A percentile compares a stretch with the other conserved stretches of the same genome.
Conservation (phyloP, 2,329 filamentous ascomycete genomes). For the Beauveria caledonica region DNA sequence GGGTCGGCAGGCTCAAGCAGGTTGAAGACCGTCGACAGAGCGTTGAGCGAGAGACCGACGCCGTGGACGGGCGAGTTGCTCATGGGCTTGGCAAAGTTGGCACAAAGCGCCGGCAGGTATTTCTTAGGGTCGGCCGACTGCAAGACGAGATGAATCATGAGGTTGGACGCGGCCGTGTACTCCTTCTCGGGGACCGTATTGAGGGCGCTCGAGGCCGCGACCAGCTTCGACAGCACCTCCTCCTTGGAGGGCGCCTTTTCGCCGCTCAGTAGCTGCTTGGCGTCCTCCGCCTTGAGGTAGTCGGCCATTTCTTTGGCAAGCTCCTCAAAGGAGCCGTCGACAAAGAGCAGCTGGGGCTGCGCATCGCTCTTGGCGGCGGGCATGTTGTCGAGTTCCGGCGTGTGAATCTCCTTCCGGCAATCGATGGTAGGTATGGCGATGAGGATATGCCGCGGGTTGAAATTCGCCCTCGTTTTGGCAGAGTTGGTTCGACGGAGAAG, state of each 20-base stretch:
- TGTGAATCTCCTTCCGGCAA: not conserved
- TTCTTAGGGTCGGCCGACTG: conserved; percentile 79
- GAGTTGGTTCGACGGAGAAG: conserved; percentile 7
- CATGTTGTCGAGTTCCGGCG: conserved; percentile 21
- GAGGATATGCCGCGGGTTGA: not conserved
- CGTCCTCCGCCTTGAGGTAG: conserved; percentile 79
- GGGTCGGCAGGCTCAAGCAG: conserved; percentile 69
- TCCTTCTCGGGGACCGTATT: conserved; percentile 92
- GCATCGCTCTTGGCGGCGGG: conserved; percentile 31
- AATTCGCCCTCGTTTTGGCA: conserved; percentile 7
- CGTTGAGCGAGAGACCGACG: conserved; percentile 75
- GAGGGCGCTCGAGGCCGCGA: conserved; percentile 67
- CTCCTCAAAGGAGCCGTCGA: conserved; percentile 92
- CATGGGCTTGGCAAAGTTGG: conserved; percentile 81
- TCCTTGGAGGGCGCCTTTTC: conserved; percentile 53
- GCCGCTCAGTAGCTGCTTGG: conserved; percentile 65
- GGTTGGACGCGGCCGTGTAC: conserved; percentile 92
- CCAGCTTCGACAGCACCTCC: conserved; percentile 81
- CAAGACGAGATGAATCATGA: conserved; percentile 85
- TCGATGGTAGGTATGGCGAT: conserved; percentile 6
- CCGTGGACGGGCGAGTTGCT: conserved; percentile 80
- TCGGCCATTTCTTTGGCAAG: conserved; percentile 90
- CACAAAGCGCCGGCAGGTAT: conserved; percentile 81
- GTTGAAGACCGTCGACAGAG: conserved; percentile 95
- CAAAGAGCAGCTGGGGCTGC: conserved; percentile 56